Percentiles rank a stretch among this genome's conserved stretches.
These are phyloP conservation scores for Lizanozyma gosingica DNA, from an alignment of 1,139 yeast genomes.

Conservation along the genomic window DNA sequence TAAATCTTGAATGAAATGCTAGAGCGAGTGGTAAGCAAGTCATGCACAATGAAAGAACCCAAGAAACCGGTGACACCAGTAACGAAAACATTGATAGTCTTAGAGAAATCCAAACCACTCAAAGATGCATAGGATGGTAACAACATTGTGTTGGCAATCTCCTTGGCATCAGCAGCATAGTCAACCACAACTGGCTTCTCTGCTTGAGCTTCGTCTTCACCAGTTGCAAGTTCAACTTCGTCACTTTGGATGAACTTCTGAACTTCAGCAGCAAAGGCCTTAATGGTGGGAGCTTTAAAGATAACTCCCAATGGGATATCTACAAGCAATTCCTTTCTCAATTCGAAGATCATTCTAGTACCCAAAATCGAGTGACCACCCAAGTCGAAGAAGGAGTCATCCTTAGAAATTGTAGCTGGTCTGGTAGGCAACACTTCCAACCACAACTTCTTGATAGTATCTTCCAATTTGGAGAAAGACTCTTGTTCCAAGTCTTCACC, in stretches of 20 bases:
- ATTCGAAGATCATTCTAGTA: conserved; percentile 90
- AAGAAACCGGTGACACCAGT: conserved; percentile 97
- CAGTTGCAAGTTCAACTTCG: conserved; percentile 29
- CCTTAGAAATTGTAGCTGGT: conserved; percentile 67
- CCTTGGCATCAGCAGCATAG: conserved; percentile 70
- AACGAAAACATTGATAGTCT: conserved; percentile 59
- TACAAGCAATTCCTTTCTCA: conserved; percentile 66
- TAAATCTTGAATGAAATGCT: conserved; percentile 45
- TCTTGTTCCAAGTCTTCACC: conserved; percentile 37
- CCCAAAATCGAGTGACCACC: conserved; percentile 98
- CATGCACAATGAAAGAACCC: conserved; percentile 80
- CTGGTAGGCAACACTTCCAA: conserved; percentile 72
- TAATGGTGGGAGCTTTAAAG: conserved; percentile 81
- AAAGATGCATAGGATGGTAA: conserved; percentile 31
- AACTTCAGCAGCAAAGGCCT: conserved; percentile 67
- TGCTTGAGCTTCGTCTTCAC: conserved; percentile 10
- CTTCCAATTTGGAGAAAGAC: conserved; percentile 53
- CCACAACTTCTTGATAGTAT: conserved; percentile 75
- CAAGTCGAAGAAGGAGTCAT: conserved; percentile 89
- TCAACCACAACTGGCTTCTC: conserved; percentile 25
- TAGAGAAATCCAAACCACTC: conserved; percentile 19
- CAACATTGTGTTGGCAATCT: conserved; percentile 40
- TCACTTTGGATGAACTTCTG: conserved; percentile 45
- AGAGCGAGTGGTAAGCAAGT: conserved; percentile 43
- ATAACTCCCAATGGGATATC: conserved; percentile 87